These are phyloP conservation scores for Paraphoma sp. DNA, from an alignment of 2,329 filamentous ascomycete genomes.

Conservation along the genomic window DNA sequence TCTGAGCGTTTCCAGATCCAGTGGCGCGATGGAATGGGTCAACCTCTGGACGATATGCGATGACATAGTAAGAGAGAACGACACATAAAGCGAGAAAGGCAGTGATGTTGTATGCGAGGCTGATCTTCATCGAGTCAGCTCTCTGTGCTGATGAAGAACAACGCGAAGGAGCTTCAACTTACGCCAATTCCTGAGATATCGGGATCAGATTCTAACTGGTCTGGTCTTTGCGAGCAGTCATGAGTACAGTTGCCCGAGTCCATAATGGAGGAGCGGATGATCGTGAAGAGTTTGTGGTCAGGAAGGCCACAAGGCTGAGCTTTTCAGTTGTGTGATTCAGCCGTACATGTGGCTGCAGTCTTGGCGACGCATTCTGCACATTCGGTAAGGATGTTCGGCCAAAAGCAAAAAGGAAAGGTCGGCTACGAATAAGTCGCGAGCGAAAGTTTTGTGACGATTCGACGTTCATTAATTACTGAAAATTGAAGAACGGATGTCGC, in stretches of 20 bases:
- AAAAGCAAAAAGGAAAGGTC: no score
- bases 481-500: not conserved
- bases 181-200: not conserved
- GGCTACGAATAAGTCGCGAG: no score
- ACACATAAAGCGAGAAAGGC: constrained; percentile 1
- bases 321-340: no score
- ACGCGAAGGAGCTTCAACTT: not conserved
- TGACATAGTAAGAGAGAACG: not conserved
- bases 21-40: not conserved
- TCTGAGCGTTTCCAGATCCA: not conserved
- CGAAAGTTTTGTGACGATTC: not conserved
- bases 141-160: not conserved
- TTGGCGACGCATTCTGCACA: no score
- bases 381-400: no score
- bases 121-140: not conserved
- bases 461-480: not conserved
- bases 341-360: no score
- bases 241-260: not conserved
- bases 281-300: no score
- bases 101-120: constrained; percentile 1
- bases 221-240: not conserved
- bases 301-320: no score
- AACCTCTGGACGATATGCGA: not conserved
- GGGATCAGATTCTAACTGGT: not conserved
- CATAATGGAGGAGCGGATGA: not conserved